Conservation (phyloP, 2,329 filamentous ascomycete species). For the Colletotrichum abscissum region DNA sequence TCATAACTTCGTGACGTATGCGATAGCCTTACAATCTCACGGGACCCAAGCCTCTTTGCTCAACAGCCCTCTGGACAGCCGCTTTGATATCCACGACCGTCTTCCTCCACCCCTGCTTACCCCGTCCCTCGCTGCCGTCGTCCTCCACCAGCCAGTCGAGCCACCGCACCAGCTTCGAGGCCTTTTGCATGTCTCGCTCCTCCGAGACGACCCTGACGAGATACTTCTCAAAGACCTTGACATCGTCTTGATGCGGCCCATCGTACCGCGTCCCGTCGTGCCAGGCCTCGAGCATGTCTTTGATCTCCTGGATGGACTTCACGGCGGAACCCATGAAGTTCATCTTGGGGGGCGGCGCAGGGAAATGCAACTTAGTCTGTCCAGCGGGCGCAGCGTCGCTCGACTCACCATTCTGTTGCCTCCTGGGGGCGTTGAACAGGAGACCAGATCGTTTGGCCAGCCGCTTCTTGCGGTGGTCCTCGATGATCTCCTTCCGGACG, state of each 20-base stretch:
- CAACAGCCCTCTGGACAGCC: slow-evolving; percentile 66
- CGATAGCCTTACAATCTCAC: slow-evolving; percentile 57
- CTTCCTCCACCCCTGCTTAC: slow-evolving; percentile 58
- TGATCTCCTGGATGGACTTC: slow-evolving; percentile 68
- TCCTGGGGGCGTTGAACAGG: slow-evolving; percentile 52
- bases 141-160: slow-evolving; percentile 66
- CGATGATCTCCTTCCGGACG: slow-evolving; percentile 80
- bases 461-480: slow-evolving; percentile 75
- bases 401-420: slow-evolving; percentile 37
- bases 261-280: slow-evolving; percentile 75
- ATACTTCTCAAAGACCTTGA: slow-evolving; percentile 79
- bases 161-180: slow-evolving; percentile 77
- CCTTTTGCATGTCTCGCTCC: slow-evolving; percentile 84
- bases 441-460: slow-evolving; percentile 67
- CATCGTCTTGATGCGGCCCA: slow-evolving; percentile 84
- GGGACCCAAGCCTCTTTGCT: slow-evolving; percentile 64
- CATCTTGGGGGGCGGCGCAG: slow-evolving; percentile 56
- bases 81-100: slow-evolving; percentile 57
- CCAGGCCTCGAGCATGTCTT: slow-evolving; percentile 82
- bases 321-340: slow-evolving; percentile 57
- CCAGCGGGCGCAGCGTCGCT: slow-evolving; percentile 42
- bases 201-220: slow-evolving; percentile 77
- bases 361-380: slow-evolving; percentile 60
- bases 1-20: slow-evolving; percentile 20
- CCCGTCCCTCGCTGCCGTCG: slow-evolving; percentile 49